These are phyloP conservation scores for Pichia paraexigua DNA, from an alignment of 805 yeast species.

Conservation along the genomic window DNA sequence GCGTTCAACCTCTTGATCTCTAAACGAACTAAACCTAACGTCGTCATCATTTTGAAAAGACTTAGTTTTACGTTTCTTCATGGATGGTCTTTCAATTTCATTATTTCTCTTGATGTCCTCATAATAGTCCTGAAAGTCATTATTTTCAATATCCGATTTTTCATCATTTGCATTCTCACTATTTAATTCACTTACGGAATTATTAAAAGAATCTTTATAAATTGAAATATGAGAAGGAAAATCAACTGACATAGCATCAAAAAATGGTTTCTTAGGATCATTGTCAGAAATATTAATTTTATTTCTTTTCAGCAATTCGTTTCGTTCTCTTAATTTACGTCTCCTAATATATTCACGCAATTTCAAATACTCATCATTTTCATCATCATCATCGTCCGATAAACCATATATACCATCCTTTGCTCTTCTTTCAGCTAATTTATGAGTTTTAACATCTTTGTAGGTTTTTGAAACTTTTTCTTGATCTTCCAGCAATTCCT, in stretches of 20 bases:
- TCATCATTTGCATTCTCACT: slow-evolving; percentile 20
- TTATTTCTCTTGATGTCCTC: slow-evolving; percentile 18
- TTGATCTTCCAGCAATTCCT: slow-evolving; percentile 54
- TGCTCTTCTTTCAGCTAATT: slow-evolving; percentile 51
- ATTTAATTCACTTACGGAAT: slow-evolving; percentile 13
- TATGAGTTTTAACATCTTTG: slow-evolving; percentile 67
- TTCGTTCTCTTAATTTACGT: slow-evolving; percentile 26
- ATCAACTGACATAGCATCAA: slow-evolving; percentile 12
- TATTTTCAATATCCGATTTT: slow-evolving; percentile 15
- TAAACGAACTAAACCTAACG: slow-evolving; percentile 7
- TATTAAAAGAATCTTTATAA: slow-evolving; percentile 7
- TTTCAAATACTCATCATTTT: slow-evolving; percentile 3
- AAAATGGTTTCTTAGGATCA: slow-evolving; percentile 13
- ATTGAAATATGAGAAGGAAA: slow-evolving; percentile 10
- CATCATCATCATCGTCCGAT: slow-evolving; percentile 69
- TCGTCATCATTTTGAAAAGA: slow-evolving; percentile 8
- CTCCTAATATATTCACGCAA: slow-evolving; percentile 7
- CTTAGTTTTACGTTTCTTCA: slow-evolving; percentile 13
- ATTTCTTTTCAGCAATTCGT: slow-evolving; percentile 33
- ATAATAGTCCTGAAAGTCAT: neutral
- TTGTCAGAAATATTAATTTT: slow-evolving; percentile 3
- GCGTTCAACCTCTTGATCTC: slow-evolving; percentile 7
- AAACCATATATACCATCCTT: slow-evolving; percentile 46
- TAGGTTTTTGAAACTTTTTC: slow-evolving; percentile 57
- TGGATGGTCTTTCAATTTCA: slow-evolving; percentile 18